Evolutionary conservation across 1,284 basidiomycete species (phyloP), one percentile per base, ranked within the genome.

Genomic region (Butyriboletus appendiculatus): DNA sequence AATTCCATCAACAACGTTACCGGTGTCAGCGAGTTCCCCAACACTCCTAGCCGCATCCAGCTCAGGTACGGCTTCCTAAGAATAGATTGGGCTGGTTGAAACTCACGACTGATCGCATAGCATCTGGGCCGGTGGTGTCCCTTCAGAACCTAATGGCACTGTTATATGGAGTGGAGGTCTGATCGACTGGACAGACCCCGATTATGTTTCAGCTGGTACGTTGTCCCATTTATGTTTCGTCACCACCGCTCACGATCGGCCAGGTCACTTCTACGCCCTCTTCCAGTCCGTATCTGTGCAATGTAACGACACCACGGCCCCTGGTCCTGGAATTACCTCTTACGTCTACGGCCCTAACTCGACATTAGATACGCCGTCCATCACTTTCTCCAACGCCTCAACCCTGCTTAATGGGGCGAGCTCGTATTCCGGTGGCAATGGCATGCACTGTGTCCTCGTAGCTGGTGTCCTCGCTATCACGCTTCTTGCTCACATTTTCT

Each of bases 111-210:
- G 14, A 39, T 40, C 33, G 5, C 4, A n/a, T 61, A 86, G 84
- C 52, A 63, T 93, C 55, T 94, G 92, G 90, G 86, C 90, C 20
- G 86, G 87, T 3, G 91, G 91, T 37, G 85, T 88, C 63, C 53
- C 76, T 40, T 65, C 75, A 9, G 78, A 76, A 37, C 76, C 89
- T 3, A 69, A 72, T 38, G 92, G 92, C 34, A 92, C 88, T 5
- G 71, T 93, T 33, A 64, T 82, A 53, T 94, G 92, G 92, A 78
- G 84, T 18, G 89, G 88, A 55, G 88, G 75, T 35, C 78, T 88
- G 79, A 90, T 92, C 72, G 74, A 92, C 75, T 93, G 86, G 85
- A 63, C 75, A 22, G 81, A 92, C 68, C 78, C 85, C 28, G 91
- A 93, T 71, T 92, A 92, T 71, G 55, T 72, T 41, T 65, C 84